Evolutionary conservation across 768 basidiomycete species (phyloP).

Genomic region (Russula emetica): DNA sequence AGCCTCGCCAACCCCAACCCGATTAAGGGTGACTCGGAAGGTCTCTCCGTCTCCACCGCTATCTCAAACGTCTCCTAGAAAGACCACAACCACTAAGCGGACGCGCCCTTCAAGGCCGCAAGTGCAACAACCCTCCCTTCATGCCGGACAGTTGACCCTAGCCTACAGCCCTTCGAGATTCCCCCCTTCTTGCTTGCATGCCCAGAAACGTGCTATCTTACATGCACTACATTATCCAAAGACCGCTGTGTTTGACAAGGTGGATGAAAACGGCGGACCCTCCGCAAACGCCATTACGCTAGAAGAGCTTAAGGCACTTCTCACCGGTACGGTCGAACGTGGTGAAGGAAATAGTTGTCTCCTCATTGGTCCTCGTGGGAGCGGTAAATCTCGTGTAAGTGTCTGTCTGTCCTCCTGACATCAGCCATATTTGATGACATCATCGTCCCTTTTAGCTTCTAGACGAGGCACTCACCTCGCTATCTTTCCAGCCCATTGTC

Average conservation of each 20-base stretch:
- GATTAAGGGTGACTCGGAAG: background rate
- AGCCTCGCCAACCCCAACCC: constrained; percentile 21
- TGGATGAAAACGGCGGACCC: constrained; percentile 35
- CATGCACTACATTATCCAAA: constrained; percentile 39
- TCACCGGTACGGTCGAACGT: constrained; percentile 68
- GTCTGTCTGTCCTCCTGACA: constrained; percentile 6
- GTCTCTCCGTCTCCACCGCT: constrained; percentile 1
- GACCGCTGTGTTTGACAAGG: constrained; percentile 28
- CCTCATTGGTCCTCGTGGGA: constrained; percentile 77
- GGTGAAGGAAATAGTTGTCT: constrained; percentile 95
- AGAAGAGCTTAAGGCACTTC: constrained; percentile 56
- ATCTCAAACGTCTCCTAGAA: constrained; percentile 4
- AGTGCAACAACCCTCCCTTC: background rate
- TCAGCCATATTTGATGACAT: constrained; percentile 15
- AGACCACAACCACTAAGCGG: background rate
- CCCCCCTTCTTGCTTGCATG: constrained; percentile 44
- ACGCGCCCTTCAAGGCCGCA: background rate
- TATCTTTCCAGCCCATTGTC: constrained; percentile 56
- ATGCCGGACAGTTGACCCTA: constrained; percentile 26
- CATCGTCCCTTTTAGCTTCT: constrained; percentile 45
- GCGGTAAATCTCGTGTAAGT: constrained; percentile 75
- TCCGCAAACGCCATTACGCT: constrained; percentile 51
- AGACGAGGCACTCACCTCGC: constrained; percentile 48
- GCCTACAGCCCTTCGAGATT: constrained; percentile 39
- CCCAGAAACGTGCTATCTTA: constrained; percentile 57